Conservation (phyloP, 768 basidiomycete species). For the Amanita inopinata region DNA sequence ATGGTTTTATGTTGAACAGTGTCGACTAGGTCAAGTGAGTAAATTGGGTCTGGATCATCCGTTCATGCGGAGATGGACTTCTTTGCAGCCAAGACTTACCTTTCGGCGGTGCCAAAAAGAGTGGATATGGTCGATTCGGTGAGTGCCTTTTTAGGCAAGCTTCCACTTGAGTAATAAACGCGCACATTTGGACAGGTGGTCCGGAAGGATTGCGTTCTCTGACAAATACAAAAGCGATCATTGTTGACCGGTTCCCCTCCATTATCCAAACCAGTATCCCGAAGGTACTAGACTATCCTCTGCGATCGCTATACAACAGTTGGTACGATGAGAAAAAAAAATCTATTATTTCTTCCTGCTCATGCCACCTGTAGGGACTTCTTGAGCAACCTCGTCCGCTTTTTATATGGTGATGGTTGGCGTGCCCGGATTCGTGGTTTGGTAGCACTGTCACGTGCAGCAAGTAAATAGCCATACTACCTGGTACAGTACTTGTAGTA, state of each 20-base stretch:
- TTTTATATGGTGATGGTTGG: conserved; percentile 45
- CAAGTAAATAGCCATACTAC: conserved; percentile 23
- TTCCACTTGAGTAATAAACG: conserved; percentile 2
- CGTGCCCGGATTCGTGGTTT: conserved; percentile 35
- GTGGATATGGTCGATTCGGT: conserved; percentile 94
- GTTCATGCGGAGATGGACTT: neutral
- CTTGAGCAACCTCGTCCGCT: conserved; percentile 36
- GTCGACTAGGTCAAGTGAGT: conserved; percentile 64
- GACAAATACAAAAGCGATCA: conserved; percentile 82
- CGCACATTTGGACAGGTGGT: conserved; percentile 46
- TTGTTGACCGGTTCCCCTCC: conserved; percentile 79
- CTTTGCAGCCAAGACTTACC: conserved; percentile 71
- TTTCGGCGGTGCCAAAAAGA: conserved; percentile 87
- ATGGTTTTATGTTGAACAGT: neutral
- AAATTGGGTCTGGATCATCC: neutral
- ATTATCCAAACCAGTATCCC: conserved; percentile 82
- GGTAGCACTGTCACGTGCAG: conserved; percentile 26
- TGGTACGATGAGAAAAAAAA: conserved; percentile 40
- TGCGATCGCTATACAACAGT: conserved; percentile 61
- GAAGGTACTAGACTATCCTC: conserved; percentile 74
- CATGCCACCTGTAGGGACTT: too few species aligned
- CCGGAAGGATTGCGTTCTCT: conserved; percentile 87
- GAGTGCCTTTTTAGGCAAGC: too few species aligned
- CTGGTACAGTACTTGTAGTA: too few species aligned
- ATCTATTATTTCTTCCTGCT: neutral